These are phyloP conservation scores for Plasmodium knowlesi DNA, from an alignment of 169 alveolate genomes.

Conservation along the genomic window DNA sequence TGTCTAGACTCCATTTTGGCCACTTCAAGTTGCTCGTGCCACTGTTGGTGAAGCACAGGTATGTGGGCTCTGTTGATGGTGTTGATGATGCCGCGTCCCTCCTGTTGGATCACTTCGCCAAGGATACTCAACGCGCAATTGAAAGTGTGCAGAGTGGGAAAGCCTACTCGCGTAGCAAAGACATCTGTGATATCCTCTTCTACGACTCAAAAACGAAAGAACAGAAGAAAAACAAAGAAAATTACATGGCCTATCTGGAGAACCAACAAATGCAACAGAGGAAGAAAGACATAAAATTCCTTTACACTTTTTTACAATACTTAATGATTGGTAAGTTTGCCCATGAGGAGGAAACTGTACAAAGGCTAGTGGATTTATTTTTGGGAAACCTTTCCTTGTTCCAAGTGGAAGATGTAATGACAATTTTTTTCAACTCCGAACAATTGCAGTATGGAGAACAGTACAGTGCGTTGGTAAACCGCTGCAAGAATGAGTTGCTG, in stretches of 20 bases:
- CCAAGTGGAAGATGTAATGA: slow-evolving; percentile 12
- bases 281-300: slow-evolving; percentile 21
- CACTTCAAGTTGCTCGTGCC: slow-evolving; percentile 46
- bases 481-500: slow-evolving; percentile 42
- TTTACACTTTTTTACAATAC: slow-evolving; percentile 15
- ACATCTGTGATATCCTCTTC: slow-evolving; percentile 14
- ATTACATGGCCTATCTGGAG: slow-evolving; percentile 43
- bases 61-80: background rate
- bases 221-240: slow-evolving; percentile 49
- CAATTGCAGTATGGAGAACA: background rate
- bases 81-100: background rate
- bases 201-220: slow-evolving; percentile 61
- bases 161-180: background rate
- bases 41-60: slow-evolving; percentile 32
- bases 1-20: background rate
- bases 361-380: background rate
- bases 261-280: slow-evolving; percentile 7
- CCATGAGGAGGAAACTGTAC: background rate
- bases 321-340: slow-evolving; percentile 27
- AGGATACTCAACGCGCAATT: slow-evolving; percentile 7
- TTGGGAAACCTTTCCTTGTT: slow-evolving; percentile 7
- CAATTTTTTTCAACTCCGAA: slow-evolving; percentile 28
- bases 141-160: background rate
- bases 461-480: background rate
- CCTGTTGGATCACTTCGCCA: slow-evolving; percentile 2